Base-by-base conservation (phyloP, 805 yeast genomes). In the Lipomyces kockii region DNA sequence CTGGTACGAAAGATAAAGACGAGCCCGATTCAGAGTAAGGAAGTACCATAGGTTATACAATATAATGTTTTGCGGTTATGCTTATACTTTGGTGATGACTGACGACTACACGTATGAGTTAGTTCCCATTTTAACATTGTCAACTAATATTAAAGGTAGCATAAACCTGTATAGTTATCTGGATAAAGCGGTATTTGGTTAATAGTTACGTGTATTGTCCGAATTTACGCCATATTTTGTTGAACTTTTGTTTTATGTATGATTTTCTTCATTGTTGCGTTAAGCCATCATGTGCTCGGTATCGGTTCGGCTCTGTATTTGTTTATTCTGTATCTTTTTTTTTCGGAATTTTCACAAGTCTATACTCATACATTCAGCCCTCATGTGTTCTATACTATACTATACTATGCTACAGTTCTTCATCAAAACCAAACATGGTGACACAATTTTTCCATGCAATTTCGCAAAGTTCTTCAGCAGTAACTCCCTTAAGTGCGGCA, bases 361-460 rank as follows among this genome's bases (percentile, higher is more conserved):
- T n/a, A 43, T 43, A 43, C 8, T n/a, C 49, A 43, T 43, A 17
- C 3, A 43, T 43, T 11, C 17, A 37, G n/a, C 8, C 14, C 49
- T 17, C 49, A n/a, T 7, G 8, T 7, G 7, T n/a, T n/a, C 20
- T 43, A n/a, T 17, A 6, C 11, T 17, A 3, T 43, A 1, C 22
- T 17, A 3, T 43, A 2, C 7, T 17, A 43, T 43, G 49, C 49
- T 43, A 43, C 49, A n/a, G 11, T 8, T 32, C n/a, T 27, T 37
- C 63, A 27, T 61, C 66, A 57, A 68, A 69, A 3, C 52, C 65
- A 70, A 86, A 88, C 46, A 89, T 74, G 3, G 74, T 67, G 66
- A 83, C 76, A 22, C 87, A 80, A 71, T 87, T 89, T 12, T 78
- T 63, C 83, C 85, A 89, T 27, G 87, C 86, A 0, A 77, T 73